A percentile compares a stretch with the other conserved stretches of the same genome.
Evolutionary conservation across 345 rosid genomes (phyloP).

Genomic region (Hibiscus syriacus): DNA sequence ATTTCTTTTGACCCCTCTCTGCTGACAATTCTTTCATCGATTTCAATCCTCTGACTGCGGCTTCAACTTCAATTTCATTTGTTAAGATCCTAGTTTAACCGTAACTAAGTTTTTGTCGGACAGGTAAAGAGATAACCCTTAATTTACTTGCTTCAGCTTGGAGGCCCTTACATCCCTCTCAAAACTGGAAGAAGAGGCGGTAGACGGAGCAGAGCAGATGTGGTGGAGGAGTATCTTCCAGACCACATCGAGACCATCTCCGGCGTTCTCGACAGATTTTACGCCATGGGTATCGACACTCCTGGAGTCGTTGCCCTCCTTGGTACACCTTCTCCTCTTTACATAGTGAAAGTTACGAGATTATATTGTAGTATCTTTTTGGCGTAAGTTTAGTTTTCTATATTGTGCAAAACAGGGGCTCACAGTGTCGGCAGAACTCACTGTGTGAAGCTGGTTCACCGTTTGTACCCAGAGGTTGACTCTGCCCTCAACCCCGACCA

Average conservation of each 20-base stretch:
- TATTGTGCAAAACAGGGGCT: no score
- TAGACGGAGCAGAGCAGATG: constrained; percentile 67
- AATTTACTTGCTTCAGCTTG: constrained; percentile 42
- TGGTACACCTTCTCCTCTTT: constrained; percentile 20
- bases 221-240: no score
- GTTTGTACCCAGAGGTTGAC: constrained; percentile 84
- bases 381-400: no score
- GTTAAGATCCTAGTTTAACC: no score
- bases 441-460: constrained; percentile 86
- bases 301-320: constrained; percentile 76
- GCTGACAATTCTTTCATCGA: no score
- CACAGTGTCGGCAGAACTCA: no score
- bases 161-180: constrained; percentile 85
- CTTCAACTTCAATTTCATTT: not conserved
- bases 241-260: constrained; percentile 71
- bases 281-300: constrained; percentile 66
- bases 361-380: no score
- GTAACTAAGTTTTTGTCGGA: no score
- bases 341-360: no score
- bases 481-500: constrained; percentile 76
- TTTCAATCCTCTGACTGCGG: no score
- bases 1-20: not conserved
- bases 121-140: not conserved
- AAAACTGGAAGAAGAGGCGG: constrained; percentile 95
- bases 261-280: constrained; percentile 75